Evolutionary conservation across 768 basidiomycete genomes (phyloP).

Genomic region (Termitomyces bulborhizus): DNA sequence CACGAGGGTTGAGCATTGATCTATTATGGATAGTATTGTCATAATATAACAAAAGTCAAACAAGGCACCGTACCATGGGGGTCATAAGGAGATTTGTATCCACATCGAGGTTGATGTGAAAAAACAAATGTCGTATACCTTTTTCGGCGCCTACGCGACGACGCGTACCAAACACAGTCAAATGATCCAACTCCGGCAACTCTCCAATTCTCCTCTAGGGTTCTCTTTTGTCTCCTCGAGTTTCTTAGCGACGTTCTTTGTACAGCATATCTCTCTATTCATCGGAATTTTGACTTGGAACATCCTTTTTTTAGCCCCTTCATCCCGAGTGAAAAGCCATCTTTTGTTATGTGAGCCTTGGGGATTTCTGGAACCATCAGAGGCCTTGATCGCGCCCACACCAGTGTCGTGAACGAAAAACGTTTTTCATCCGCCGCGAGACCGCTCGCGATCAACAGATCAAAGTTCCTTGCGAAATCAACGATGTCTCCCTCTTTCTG

Average conservation of each 20-base stretch:
- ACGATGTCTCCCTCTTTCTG: not conserved
- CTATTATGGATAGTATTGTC: slow-evolving; percentile 4
- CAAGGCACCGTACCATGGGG: slow-evolving; percentile 6
- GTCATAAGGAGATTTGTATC: not conserved
- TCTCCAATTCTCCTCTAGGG: not conserved
- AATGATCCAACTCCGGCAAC: slow-evolving; percentile 1
- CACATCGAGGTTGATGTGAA: slow-evolving; percentile 8
- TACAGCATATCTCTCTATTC: not conserved
- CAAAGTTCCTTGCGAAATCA: not conserved
- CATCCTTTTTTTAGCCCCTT: too few relatives aligned
- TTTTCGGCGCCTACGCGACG: slow-evolving; percentile 12
- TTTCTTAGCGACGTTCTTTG: not conserved
- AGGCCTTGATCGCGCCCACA: not conserved
- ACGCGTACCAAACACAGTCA: slow-evolving; percentile 16
- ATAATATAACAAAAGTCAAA: not conserved
- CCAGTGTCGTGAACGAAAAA: not conserved
- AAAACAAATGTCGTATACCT: slow-evolving; percentile 10
- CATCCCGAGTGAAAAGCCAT: not conserved
- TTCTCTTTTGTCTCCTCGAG: not conserved
- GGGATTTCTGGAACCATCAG: not conserved
- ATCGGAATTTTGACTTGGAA: not conserved
- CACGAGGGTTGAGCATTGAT: slow-evolving; percentile 1
- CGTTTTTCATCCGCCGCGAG: slow-evolving; percentile 1
- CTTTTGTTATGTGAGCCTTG: not conserved
- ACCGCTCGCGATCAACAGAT: not conserved